phyloP scores from a whole-genome alignment of 1,139 yeast species.

The Yamadazyma diddensiae region DNA sequence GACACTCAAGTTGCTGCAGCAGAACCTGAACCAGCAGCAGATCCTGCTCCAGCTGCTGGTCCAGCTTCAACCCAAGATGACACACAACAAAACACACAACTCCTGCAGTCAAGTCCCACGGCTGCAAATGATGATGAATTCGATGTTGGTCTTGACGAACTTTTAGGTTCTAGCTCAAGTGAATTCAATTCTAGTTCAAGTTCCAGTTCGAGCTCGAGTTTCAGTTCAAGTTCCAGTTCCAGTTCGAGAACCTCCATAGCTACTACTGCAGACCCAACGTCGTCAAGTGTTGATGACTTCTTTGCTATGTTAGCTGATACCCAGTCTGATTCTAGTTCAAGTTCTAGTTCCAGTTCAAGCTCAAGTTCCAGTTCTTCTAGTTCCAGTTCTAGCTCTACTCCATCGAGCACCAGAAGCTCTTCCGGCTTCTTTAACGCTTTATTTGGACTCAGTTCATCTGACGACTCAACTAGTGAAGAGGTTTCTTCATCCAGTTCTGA shows the following conservation, averaged over 20 bases:
- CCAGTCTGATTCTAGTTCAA: slow-evolving; percentile 5
- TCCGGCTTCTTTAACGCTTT: slow-evolving; percentile 6
- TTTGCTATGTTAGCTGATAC: slow-evolving; percentile 7
- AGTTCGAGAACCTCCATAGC: slow-evolving; percentile 7
- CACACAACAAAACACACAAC: slow-evolving; percentile 2
- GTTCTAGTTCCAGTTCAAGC: slow-evolving; percentile 7
- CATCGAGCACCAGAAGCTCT: too few relatives aligned
- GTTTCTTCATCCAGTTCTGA: slow-evolving; percentile 2
- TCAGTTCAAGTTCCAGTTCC: slow-evolving; percentile 4
- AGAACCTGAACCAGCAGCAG: slow-evolving; percentile 10
- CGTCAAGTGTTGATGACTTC: slow-evolving; percentile 7
- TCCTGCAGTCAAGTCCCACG: too few relatives aligned
- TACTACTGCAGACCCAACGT: slow-evolving; percentile 5
- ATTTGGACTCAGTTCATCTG: slow-evolving; percentile 5
- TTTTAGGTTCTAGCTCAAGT: slow-evolving; percentile 5
- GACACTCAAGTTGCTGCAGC: slow-evolving; percentile 9
- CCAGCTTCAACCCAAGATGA: background rate
- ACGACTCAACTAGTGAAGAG: slow-evolving; percentile 1
- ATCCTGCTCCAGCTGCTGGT: slow-evolving; percentile 9
- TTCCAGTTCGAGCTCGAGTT: slow-evolving; percentile 5
- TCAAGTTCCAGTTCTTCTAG: slow-evolving; percentile 4
- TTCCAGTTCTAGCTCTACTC: slow-evolving; percentile 1
- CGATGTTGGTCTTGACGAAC: slow-evolving; percentile 1
- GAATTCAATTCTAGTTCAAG: slow-evolving; percentile 6
- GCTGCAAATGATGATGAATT: slow-evolving; percentile 2